Base-by-base conservation (phyloP, 148 eudicot species). In the Bassia scoparia region DNA sequence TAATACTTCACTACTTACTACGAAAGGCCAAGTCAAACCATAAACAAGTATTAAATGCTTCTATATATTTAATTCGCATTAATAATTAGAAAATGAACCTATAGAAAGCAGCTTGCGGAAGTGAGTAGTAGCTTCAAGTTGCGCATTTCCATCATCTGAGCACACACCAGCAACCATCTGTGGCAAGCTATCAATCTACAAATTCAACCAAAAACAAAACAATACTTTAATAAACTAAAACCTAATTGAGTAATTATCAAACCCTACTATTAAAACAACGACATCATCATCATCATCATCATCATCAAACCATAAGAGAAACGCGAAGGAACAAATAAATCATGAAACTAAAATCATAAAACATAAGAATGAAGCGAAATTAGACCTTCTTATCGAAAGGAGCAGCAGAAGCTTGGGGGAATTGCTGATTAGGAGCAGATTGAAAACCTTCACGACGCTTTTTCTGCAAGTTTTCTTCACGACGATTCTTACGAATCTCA, bases 31-130 rank as follows among this genome's bases (percentile, higher is more conserved):
- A 44, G 5, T 15, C 15, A 60, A 10, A 60, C 23, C 46, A 41
- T 41, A 54, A 24, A 55, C 3, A n/a, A 66, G 29, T 30, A 14
- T 53, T 0, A 38, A 26, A 73, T 11, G 37, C 2, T 15, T 15
- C 6, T 3, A 58, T 5, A 26, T 58, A 26, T 8, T 41, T 4
- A 8, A 41, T 27, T 58, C 61, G 13, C 44, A 59, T 61, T n/a
- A 10, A 48, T 26, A 24, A 54, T 21, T 2, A 53, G 27, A 56
- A 37, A 18, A 12, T 71, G 37, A 74, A 92, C 98, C 98, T 83
- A 92, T 88, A 10, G 96, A 92, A 59, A 92, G 96, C 41, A 92
- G 82, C 75, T 92, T 92, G n/a, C 93, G 88, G 76, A 90, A 92
- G 38, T 87, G 91, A 53, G 96, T 87, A 48, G 96, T 92, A 15